These are phyloP conservation scores for Rhododendron ferrugineum DNA, from an alignment of 148 eudicot genomes.

Conservation along the genomic window DNA sequence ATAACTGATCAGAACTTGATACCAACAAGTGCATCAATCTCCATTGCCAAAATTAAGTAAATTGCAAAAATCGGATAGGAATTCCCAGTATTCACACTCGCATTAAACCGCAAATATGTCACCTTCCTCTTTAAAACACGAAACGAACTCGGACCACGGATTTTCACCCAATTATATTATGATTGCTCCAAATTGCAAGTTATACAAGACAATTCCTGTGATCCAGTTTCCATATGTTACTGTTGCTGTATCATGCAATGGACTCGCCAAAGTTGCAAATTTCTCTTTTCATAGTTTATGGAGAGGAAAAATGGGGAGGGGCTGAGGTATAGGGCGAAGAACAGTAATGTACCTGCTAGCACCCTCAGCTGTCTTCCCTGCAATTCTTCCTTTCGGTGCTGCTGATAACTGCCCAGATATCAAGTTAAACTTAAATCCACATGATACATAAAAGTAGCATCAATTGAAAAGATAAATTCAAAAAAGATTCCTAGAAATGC, in stretches of 20 bases:
- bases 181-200: neutral
- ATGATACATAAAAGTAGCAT: conserved; percentile 8
- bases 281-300: neutral
- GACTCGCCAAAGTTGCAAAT: neutral
- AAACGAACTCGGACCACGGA: neutral
- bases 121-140: neutral
- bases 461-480: conserved; percentile 4
- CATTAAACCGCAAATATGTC: neutral
- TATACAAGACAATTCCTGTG: neutral
- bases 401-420: conserved; percentile 55
- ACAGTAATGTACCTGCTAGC: conserved; percentile 51
- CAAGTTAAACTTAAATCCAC: conserved; percentile 6
- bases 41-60: neutral
- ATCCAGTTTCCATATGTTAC: neutral
- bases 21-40: neutral
- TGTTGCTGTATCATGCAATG: neutral
- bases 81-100: neutral
- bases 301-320: neutral
- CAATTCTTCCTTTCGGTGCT: conserved; percentile 93
- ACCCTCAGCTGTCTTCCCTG: conserved; percentile 77
- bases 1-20: neutral
- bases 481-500: conserved; percentile 13
- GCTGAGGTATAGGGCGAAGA: neutral
- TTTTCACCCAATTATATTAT: neutral
- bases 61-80: neutral